Evolutionary conservation across 1,284 basidiomycete genomes (phyloP), one percentile per base, ranked within the genome.

Genomic region (Leccinum fuscescens): DNA sequence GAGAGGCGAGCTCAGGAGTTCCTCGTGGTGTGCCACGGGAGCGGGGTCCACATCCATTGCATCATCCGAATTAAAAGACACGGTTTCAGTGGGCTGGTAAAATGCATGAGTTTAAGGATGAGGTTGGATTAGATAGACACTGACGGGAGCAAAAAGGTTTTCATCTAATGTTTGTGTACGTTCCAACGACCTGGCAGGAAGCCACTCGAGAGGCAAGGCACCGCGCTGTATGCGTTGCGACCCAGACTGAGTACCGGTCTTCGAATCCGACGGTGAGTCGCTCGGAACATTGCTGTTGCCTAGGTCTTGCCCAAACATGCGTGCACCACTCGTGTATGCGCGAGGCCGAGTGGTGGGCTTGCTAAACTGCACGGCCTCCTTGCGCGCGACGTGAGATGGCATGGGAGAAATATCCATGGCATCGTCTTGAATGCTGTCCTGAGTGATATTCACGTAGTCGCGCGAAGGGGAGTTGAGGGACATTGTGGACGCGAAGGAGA

Each of bases 331-430:
- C 2, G 87, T 88, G 63, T 81, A 82, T 29, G 85, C 84, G 54
- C 85, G 81, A 3, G 85, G 84, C 31, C 86, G 82, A 46, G 69
- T 69, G 15, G 72, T 67, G 29, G 69, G 69, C 54, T 69, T 74
- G 54, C 62, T 64, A 37, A 67, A 69, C 12, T 62, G 71, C 53
- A 71, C 72, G 6, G 66, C 60, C 53, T 75, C 69, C 59, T 62
- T 66, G 64, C 67, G 69, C 46, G 65, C 54, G 27, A 74, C 66
- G 63, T 73, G 75, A 56, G 72, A 59, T 52, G 82, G 88, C 14
- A 80, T 82, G 12, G 90, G 90, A 4, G 90, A 92, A 50, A 92
- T 88, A 68, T 92, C 90, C 90, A 92, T 92, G 4, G 87, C 82
- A 63, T 85, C 79, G 46, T 79, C 76, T 62, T 75, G 79, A 58